Base-by-base conservation (phyloP, 148 eudicot species). In the Suaeda aralocaspica region DNA sequence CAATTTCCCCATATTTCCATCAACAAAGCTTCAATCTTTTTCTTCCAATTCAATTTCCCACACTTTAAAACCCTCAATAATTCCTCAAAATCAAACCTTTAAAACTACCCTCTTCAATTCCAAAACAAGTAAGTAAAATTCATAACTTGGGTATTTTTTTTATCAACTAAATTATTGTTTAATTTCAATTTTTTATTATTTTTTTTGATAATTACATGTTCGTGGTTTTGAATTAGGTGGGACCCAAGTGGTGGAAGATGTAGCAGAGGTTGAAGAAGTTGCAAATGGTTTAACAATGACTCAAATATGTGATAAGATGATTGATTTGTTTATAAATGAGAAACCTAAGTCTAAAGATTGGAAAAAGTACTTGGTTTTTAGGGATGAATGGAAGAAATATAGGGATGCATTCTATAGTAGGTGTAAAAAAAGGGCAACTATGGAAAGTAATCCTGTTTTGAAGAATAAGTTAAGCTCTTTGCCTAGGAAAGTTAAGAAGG, bases 351-450 rank as follows among this genome's bases (percentile, higher is more conserved):
- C 92, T 9, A 91, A 87, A 59, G 96, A 94, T 68, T 94, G 97
- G 98, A 87, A 77, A 61, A 91, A 68, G 53, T 94, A 88, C 65
- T 78, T 94, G 84, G 82, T 87, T 50, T 91, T 88, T 55, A 79
- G 97, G 66, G 94, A 94, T 26, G 98, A 94, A 51, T 94, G 98
- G 98, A 87, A 82, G 60, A 94, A 86, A 52, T 91, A 94, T 52
- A 78, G 92, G 71, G 86, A 87, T 66, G 65, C 71, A 42, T 94
- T 94, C 60, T 94, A 94, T 68, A 77, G 42, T 57, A 86, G 89
- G 26, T 94, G 98, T 77, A 76, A 49, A 64, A 71, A 70, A 3
- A 80, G 92, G 6, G 92, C 98, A 15, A 66, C 82, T 59, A 55
- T 76, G 25, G 92, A 87, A 80, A 81, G 58, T 71, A 92, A 94